Evolutionary conservation across 331 rosid genomes (phyloP), one percentile per base, ranked within the genome.

Genomic region (Malus hybrid): DNA sequence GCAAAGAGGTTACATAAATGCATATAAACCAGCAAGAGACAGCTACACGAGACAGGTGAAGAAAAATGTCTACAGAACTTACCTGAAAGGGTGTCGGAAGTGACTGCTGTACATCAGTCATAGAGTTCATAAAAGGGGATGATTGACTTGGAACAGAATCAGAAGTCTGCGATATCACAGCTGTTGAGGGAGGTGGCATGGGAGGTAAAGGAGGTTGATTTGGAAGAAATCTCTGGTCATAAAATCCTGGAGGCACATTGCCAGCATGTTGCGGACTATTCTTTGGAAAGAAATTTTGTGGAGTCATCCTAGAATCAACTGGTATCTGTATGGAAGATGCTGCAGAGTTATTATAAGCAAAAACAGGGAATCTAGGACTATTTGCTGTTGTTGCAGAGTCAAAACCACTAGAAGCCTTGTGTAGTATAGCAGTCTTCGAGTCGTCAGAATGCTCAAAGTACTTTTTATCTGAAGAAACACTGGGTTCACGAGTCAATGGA

Each of bases 161-260:
- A 63, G 87, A 56, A 67, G 82, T 78, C 79, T 88, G 96, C 4
- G 89, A 81, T 60, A 91, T 83, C 72, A 88, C 82, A 36, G 93
- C 88, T 28, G 80, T 85, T 65, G 81, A 85, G 29, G 97, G 99
- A 18, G 97, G 99, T 3, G 96, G 99, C 92, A 90, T 86, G 4
- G 96, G 99, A 69, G 99, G 99, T 77, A 95, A 80, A 76, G 97
- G 99, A 75, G 99, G 99, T 82, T 92, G 99, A 86, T 83, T 90
- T 56, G 85, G 82, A 67, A 83, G 76, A 88, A 85, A 90, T 72
- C 97, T 89, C 73, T 78, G 96, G 74, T 93, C 99, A 84, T 90
- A 90, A 32, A 69, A 80, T 81, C 97, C 97, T 73, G 87, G 93
- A 84, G 95, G 86, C 52, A 90, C 90, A 48, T 90, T 22, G 65